Percentiles rank a stretch among this genome's conserved stretches.
Evolutionary conservation across 192 early-diverging fungal species (phyloP).

Genomic region (Backusella luteola): DNA sequence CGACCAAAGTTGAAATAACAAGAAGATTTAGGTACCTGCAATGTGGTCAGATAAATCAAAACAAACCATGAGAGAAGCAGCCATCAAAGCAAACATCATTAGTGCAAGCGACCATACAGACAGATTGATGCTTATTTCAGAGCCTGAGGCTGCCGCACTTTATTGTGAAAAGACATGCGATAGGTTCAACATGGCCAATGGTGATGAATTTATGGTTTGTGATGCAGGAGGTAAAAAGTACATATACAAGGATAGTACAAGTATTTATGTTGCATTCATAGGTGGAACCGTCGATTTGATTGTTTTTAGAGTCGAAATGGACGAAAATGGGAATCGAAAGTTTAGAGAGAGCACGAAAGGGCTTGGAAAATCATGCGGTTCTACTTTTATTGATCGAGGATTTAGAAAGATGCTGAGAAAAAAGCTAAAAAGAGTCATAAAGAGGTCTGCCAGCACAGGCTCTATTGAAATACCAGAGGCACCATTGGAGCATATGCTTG

Average conservation of each 20-base stretch:
- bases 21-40: slow-evolving; percentile 33
- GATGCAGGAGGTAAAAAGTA: slow-evolving; percentile 47
- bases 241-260: too few relatives aligned
- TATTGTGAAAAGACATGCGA: slow-evolving; percentile 55
- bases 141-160: slow-evolving; percentile 53
- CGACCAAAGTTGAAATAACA: too few relatives aligned
- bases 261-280: background rate
- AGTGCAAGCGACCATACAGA: slow-evolving; percentile 37
- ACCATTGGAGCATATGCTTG: slow-evolving; percentile 34
- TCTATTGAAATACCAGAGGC: slow-evolving; percentile 13
- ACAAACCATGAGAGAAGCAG: slow-evolving; percentile 50
- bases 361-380: slow-evolving; percentile 49
- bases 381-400: slow-evolving; percentile 49
- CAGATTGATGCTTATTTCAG: slow-evolving; percentile 46
- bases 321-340: slow-evolving; percentile 27
- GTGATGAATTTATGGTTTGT: slow-evolving; percentile 55
- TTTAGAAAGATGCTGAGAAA: slow-evolving; percentile 43
- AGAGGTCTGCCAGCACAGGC: background rate
- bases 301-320: slow-evolving; percentile 41
- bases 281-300: slow-evolving; percentile 55
- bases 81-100: slow-evolving; percentile 47
- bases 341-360: slow-evolving; percentile 48
- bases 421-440: slow-evolving; percentile 24
- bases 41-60: slow-evolving; percentile 54
- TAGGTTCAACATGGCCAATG: slow-evolving; percentile 46